Evolutionary conservation across 305 asterid genomes (phyloP), one percentile per base, ranked within the genome.

Genomic region (Rubia balearica): DNA sequence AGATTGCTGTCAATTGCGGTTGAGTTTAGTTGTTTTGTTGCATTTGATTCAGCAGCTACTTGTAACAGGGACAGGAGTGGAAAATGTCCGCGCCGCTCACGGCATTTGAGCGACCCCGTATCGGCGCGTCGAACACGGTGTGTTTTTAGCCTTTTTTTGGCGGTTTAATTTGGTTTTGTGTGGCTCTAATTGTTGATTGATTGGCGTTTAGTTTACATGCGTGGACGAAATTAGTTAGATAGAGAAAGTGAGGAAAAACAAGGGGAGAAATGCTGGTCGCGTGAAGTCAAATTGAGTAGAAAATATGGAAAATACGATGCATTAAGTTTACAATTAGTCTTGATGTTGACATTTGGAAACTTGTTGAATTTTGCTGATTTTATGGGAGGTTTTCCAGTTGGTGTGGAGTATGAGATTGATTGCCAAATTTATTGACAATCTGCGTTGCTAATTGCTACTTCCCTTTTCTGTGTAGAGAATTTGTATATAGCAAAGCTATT

Each of bases 61-160:
- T 41, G 69, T 65, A 49, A 48, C 41, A 55, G 70, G 65, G 75
- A 76, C 8, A 16, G 21, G 13, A 13, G 21, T 57, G 71, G 70
- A 76, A 80, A 85, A 91, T 93, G 97, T 85, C 97, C 76, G 96
- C 92, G 59, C 78, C 97, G 66, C 81, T 93, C 36, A 86, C 98
- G 71, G 88, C 97, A 79, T 85, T 91, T 81, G 95, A 89, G 76
- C 93, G 96, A 67, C 95, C 99, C 64, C 96, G 98, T 41, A 78
- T 83, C 68, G 93, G 89, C 61, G 80, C 88, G 76, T 83, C 97
- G n/a, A 89, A 91, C 76, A 78, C 96, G 96, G 99, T 94, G 86
- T 51, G 41, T 17, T 65, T 27, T 40, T 30, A 1, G 70, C 64
- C 40, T 16, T 1, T 6, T n/a, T 2, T 4, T 16, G 21, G 0